Percentiles rank a stretch among this genome's conserved stretches.
Evolutionary conservation across 1,139 yeast genomes (phyloP).

Genomic region (Geotrichum restrictum): DNA sequence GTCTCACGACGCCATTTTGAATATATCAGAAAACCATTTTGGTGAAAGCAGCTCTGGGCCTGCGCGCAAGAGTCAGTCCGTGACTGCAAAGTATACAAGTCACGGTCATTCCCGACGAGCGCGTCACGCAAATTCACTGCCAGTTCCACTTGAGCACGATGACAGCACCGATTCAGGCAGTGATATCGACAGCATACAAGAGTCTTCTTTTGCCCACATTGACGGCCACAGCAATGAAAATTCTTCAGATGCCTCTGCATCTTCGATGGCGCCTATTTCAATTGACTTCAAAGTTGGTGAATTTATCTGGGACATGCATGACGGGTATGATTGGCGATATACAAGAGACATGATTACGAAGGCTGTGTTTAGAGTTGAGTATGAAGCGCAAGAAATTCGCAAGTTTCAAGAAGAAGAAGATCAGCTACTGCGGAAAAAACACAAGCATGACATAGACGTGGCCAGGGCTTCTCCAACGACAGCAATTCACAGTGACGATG

Average conservation of each 20-base stretch:
- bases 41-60: constrained; percentile 22
- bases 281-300: constrained; percentile 12
- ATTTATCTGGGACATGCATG: constrained; percentile 57
- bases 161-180: constrained; percentile 5
- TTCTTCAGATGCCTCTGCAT: not conserved
- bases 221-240: not conserved
- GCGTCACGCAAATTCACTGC: not conserved
- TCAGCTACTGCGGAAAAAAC: constrained; percentile 4
- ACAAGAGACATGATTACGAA: constrained; percentile 64
- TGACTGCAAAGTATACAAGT: not conserved
- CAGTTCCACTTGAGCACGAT: not conserved
- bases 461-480: constrained; percentile 6
- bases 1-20: constrained; percentile 32
- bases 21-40: constrained; percentile 51
- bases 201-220: constrained; percentile 3
- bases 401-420: constrained; percentile 22
- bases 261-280: constrained; percentile 1
- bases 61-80: not conserved
- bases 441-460: constrained; percentile 13
- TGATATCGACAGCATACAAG: constrained; percentile 3
- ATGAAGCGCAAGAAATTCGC: constrained; percentile 42
- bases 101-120: not conserved
- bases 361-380: constrained; percentile 61
- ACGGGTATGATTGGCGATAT: constrained; percentile 90
- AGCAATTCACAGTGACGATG: constrained; percentile 11